A percentile compares a stretch with the other conserved stretches of the same genome.
phyloP scores from a whole-genome alignment of 164 flowering plant species.

The Houttuynia cordata region DNA sequence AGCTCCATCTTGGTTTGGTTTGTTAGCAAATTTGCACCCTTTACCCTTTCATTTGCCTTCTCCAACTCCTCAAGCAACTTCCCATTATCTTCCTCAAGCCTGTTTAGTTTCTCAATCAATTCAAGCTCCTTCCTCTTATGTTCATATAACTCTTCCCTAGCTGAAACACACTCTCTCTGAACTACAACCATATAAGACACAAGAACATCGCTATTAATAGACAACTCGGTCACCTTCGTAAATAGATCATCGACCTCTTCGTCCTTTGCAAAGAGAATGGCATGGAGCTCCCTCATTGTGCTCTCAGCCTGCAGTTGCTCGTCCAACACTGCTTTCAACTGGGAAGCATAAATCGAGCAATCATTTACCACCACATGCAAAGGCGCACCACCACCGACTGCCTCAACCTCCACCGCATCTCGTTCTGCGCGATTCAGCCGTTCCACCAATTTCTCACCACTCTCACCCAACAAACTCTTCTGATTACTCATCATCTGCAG shows the following conservation, averaged over 20 bases:
- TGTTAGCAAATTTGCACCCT: constrained; percentile 31
- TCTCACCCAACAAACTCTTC: constrained; percentile 11
- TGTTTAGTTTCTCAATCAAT: constrained; percentile 26
- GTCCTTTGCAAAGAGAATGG: constrained; percentile 31
- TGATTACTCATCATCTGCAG: constrained; percentile 23
- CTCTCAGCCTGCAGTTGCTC: constrained; percentile 29
- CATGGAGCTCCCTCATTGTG: constrained; percentile 40
- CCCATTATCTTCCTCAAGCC: constrained; percentile 41
- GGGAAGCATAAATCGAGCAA: constrained; percentile 24
- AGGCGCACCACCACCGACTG: constrained; percentile 9
- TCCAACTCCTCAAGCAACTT: constrained; percentile 42
- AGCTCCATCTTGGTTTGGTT: constrained; percentile 44
- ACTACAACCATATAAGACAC: constrained; percentile 18
- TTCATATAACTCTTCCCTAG: constrained; percentile 19
- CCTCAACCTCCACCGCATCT: constrained; percentile 5
- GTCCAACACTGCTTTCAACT: constrained; percentile 25
- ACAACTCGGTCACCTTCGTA: constrained; percentile 34
- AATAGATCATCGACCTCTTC: constrained; percentile 52
- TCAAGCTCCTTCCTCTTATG: constrained; percentile 36
- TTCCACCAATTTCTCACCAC: constrained; percentile 13
- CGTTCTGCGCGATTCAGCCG: constrained; percentile 14
- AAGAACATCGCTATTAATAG: constrained; percentile 25
- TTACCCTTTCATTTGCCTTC: constrained; percentile 24
- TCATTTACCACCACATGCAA: constrained; percentile 34
- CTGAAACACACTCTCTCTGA: constrained; percentile 11